phyloP scores from a whole-genome alignment of 495 filamentous ascomycete species.

The Xylaria bambusicola region DNA sequence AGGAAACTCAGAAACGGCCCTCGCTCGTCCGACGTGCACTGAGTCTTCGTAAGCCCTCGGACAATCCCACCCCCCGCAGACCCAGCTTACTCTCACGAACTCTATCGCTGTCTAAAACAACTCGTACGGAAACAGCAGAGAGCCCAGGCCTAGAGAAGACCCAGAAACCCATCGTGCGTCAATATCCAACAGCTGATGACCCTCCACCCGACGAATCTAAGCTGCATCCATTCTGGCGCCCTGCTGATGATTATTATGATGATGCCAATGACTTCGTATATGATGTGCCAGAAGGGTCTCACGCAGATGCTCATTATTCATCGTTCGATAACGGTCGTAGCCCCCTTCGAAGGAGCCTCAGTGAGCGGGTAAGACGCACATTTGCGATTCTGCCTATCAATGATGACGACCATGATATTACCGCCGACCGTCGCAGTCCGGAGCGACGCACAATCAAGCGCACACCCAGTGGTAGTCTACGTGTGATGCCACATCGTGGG shows the following conservation, averaged over 20 bases:
- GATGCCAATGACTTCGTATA: conserved; percentile 47
- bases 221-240: conserved; percentile 81
- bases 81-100: conserved; percentile 43
- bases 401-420: conserved; percentile 39
- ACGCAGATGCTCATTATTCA: conserved; percentile 39
- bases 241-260: conserved; percentile 69
- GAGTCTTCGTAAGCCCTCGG: conserved; percentile 58
- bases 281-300: conserved; percentile 26
- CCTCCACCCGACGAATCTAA: conserved; percentile 53
- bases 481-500: conserved; percentile 50
- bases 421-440: conserved; percentile 37
- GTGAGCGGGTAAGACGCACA: conserved; percentile 48
- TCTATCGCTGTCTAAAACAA: conserved; percentile 42
- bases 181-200: conserved; percentile 44
- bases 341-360: conserved; percentile 51
- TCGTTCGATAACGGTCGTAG: conserved; percentile 44
- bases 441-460: conserved; percentile 53
- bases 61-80: conserved; percentile 51
- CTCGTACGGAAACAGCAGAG: conserved; percentile 19
- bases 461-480: conserved; percentile 50
- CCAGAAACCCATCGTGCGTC: conserved; percentile 17
- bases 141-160: conserved; percentile 30
- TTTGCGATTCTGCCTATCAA: conserved; percentile 55
- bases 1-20: conserved; percentile 47
- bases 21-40: conserved; percentile 61